Evolutionary conservation across 129 eudicot genomes (phyloP).

Genomic region (Artemisia tridentata): DNA sequence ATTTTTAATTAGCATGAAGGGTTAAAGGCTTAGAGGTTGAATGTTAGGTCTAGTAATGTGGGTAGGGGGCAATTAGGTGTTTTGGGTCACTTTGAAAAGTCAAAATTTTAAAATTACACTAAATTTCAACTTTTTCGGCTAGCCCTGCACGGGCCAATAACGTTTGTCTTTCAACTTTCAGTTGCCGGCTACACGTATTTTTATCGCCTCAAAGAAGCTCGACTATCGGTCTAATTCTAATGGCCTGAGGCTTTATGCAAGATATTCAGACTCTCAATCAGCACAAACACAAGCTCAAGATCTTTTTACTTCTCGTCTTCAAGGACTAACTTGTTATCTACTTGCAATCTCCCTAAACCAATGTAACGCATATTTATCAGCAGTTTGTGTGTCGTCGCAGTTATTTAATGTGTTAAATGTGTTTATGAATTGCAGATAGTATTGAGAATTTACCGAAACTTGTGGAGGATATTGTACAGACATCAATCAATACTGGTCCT

Average conservation of each 20-base stretch:
- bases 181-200: conserved; percentile 48
- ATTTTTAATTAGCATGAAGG: too few species aligned
- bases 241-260: conserved; percentile 52
- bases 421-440: conserved; percentile 42
- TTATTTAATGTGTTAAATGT: too few species aligned
- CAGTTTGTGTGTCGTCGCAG: not conserved
- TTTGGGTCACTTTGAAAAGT: too few species aligned
- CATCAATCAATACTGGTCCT: conserved; percentile 89
- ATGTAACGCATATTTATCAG: not conserved
- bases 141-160: too few species aligned
- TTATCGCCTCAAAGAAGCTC: conserved; percentile 42
- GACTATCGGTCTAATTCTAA: conserved; percentile 37
- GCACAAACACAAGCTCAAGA: conserved; percentile 54
- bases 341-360: not conserved
- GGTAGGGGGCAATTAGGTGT: too few species aligned
- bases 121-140: too few species aligned
- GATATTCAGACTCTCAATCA: conserved; percentile 68
- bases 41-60: too few species aligned
- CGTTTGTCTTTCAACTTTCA: conserved; percentile 30
- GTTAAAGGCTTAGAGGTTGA: too few species aligned
- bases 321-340: conserved; percentile 35
- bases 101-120: too few species aligned
- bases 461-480: conserved; percentile 87
- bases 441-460: conserved; percentile 82
- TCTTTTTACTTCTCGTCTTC: conserved; percentile 76